Conservation (phyloP, 2,329 filamentous ascomycete species). For the Hypoxylon sp. region DNA sequence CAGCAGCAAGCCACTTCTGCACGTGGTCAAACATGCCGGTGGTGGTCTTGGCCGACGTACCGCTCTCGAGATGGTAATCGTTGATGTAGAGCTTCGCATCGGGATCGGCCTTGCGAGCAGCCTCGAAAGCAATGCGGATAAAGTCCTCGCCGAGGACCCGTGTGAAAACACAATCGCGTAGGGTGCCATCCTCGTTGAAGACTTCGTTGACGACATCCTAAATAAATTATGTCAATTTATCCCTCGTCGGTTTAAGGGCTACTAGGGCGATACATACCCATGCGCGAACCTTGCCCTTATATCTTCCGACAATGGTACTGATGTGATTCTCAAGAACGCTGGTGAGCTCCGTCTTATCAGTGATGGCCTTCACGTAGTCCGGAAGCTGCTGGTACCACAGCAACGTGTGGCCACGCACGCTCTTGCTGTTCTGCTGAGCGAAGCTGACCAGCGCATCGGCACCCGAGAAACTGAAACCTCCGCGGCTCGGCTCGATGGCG, state of each 20-base stretch:
- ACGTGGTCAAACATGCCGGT: slow-evolving; percentile 62
- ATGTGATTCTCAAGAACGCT: slow-evolving; percentile 68
- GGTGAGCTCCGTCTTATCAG: slow-evolving; percentile 55
- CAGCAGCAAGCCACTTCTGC: slow-evolving; percentile 61
- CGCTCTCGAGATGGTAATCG: slow-evolving; percentile 73
- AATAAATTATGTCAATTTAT: neutral
- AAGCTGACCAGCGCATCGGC: slow-evolving; percentile 61
- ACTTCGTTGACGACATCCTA: slow-evolving; percentile 71
- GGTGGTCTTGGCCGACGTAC: slow-evolving; percentile 66
- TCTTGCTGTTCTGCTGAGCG: slow-evolving; percentile 54
- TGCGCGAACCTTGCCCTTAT: slow-evolving; percentile 69
- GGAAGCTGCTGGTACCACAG: slow-evolving; percentile 62
- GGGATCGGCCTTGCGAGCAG: slow-evolving; percentile 73
- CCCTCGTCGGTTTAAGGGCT: neutral
- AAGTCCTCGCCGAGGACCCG: slow-evolving; percentile 75
- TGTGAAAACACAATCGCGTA: slow-evolving; percentile 71
- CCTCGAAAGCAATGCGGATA: slow-evolving; percentile 74
- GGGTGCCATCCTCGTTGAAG: slow-evolving; percentile 67
- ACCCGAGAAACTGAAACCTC: slow-evolving; percentile 65
- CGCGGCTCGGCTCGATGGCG: slow-evolving; percentile 65
- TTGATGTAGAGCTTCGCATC: slow-evolving; percentile 78
- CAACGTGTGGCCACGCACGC: slow-evolving; percentile 67
- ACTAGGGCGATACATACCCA: slow-evolving; percentile 52
- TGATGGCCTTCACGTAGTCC: slow-evolving; percentile 55
- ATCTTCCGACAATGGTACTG: slow-evolving; percentile 64